These are phyloP conservation scores for Verticillium nubilum DNA, from an alignment of 2,329 filamentous ascomycete genomes.

Conservation along the genomic window DNA sequence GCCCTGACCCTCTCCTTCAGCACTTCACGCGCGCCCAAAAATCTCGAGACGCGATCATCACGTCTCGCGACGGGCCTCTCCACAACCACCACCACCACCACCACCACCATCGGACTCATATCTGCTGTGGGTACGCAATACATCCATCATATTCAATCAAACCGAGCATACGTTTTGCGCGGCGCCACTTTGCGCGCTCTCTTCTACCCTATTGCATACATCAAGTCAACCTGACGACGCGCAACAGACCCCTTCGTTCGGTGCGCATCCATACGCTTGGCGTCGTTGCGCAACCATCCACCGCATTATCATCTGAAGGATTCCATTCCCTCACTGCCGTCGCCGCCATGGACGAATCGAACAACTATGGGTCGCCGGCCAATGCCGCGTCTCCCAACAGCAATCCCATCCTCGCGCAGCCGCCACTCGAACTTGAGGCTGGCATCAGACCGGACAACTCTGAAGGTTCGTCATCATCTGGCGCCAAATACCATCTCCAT, in stretches of 20 bases:
- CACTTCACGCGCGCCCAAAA: constrained; percentile 25
- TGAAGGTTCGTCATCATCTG: constrained; percentile 36
- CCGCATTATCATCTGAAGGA: neutral
- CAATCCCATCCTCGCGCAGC: constrained; percentile 52
- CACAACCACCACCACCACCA: neutral
- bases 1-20: neutral
- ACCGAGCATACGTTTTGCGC: neutral
- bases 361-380: constrained; percentile 52
- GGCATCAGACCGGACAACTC: constrained; percentile 25
- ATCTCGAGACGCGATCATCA: constrained; percentile 26
- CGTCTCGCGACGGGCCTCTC: neutral
- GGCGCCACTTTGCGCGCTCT: neutral
- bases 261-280: neutral
- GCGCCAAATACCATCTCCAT: neutral
- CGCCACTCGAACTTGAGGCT: constrained; percentile 40
- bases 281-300: neutral
- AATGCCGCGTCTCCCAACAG: constrained; percentile 51
- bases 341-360: constrained; percentile 52
- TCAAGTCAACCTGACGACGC: neutral
- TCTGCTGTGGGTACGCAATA: neutral
- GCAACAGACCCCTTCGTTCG: neutral
- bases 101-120: neutral
- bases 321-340: constrained; percentile 3
- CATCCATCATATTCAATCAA: neutral
- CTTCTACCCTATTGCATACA: neutral